Percentiles rank a stretch among this genome's conserved stretches.
These are phyloP conservation scores for Blastobotrys indianensis DNA, from an alignment of 1,139 yeast species.

Conservation along the genomic window DNA sequence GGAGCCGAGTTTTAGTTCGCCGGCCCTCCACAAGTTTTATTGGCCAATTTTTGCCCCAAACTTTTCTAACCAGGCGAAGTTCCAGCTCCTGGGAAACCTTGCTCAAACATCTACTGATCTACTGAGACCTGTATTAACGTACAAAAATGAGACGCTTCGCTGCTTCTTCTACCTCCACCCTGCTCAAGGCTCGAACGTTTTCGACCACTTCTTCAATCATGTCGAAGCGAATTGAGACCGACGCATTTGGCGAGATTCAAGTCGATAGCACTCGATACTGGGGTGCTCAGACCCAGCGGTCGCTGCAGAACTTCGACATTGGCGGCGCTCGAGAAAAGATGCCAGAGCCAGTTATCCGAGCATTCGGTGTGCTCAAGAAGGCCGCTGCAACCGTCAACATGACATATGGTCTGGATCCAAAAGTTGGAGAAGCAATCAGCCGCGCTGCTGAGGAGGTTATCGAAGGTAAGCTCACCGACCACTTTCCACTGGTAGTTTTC, in stretches of 20 bases:
- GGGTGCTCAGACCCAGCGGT: slow-evolving; percentile 95
- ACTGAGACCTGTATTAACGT: no score
- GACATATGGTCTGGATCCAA: slow-evolving; percentile 79
- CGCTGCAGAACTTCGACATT: slow-evolving; percentile 87
- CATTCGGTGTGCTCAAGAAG: slow-evolving; percentile 90
- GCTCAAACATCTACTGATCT: no score
- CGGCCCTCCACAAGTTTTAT: no score
- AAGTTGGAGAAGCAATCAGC: slow-evolving; percentile 76
- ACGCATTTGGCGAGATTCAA: slow-evolving; percentile 93
- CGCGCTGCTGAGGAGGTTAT: slow-evolving; percentile 93
- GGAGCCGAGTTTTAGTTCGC: no score
- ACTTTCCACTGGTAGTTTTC: slow-evolving; percentile 96
- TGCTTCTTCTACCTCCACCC: slow-evolving; percentile 4
- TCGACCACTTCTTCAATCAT: slow-evolving; percentile 17
- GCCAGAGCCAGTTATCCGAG: slow-evolving; percentile 86
- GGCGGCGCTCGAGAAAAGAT: slow-evolving; percentile 88
- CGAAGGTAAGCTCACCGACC: slow-evolving; percentile 84
- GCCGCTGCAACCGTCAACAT: slow-evolving; percentile 92
- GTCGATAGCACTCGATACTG: slow-evolving; percentile 83
- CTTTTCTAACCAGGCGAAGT: no score
- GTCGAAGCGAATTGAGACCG: slow-evolving; percentile 69
- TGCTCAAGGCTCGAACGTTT: slow-evolving; percentile 10
- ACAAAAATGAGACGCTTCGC: slow-evolving; percentile 5
- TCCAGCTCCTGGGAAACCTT: no score
- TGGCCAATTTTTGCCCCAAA: no score